Percentiles rank a stretch among this genome's conserved stretches.
Evolutionary conservation across 1,284 basidiomycete species (phyloP).

Genomic region (Tausonia pullulans): DNA sequence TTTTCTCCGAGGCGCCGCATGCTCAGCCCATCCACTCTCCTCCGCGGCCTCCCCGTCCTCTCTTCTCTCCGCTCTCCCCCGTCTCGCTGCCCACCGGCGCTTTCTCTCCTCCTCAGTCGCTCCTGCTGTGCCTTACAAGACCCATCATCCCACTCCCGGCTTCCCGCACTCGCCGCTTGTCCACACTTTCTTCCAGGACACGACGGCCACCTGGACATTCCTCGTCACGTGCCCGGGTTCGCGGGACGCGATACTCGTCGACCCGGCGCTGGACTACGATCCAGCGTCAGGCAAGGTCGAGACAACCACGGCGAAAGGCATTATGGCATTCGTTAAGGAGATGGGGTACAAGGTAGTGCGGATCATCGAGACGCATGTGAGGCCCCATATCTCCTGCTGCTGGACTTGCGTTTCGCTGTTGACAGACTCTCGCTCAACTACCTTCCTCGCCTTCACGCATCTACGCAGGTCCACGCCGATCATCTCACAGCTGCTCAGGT

Average conservation of each 20-base stretch:
- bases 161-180: constrained; percentile 16
- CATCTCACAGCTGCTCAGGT: constrained; percentile 13
- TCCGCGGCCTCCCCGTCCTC: neutral
- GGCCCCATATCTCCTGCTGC: too few species aligned
- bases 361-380: constrained; percentile 23
- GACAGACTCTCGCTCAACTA: neutral
- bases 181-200: constrained; percentile 25
- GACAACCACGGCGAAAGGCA: constrained; percentile 19
- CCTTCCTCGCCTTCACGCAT: constrained; percentile 12
- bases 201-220: constrained; percentile 25
- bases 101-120: neutral
- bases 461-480: constrained; percentile 19
- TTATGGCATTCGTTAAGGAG: constrained; percentile 21
- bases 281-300: constrained; percentile 18
- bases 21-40: neutral
- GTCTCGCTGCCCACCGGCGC: neutral
- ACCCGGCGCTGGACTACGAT: constrained; percentile 28
- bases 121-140: neutral
- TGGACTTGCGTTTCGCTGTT: too few species aligned
- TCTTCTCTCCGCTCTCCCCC: neutral
- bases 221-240: constrained; percentile 22
- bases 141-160: neutral
- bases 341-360: constrained; percentile 17
- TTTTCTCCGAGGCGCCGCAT: neutral
- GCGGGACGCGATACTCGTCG: constrained; percentile 22